Conservation (phyloP, 2,329 filamentous ascomycete genomes). For the Pyrenophora teres region DNA sequence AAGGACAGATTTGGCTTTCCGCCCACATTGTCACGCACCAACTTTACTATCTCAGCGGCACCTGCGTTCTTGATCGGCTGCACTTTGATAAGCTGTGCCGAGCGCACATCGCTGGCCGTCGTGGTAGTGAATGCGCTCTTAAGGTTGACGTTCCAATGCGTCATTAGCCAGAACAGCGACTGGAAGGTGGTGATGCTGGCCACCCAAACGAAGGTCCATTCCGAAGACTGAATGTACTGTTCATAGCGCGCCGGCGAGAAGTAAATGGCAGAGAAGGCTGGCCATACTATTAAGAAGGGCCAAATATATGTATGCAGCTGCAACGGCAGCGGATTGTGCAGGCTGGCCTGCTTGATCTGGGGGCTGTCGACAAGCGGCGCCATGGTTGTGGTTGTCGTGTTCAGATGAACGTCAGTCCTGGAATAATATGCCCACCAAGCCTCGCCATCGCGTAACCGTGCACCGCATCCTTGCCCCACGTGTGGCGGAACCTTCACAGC, state of each 20-base stretch:
- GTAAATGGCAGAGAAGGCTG: slow-evolving; percentile 86
- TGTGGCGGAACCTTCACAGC: slow-evolving; percentile 13
- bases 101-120: slow-evolving; percentile 69
- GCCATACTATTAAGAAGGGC: slow-evolving; percentile 93
- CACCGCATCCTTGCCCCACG: slow-evolving; percentile 14
- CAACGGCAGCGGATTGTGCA: slow-evolving; percentile 83
- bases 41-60: slow-evolving; percentile 80
- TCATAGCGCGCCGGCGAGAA: slow-evolving; percentile 83
- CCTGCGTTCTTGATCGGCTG: slow-evolving; percentile 89
- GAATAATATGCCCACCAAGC: slow-evolving; percentile 17
- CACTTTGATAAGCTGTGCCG: slow-evolving; percentile 88
- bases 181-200: slow-evolving; percentile 87
- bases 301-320: slow-evolving; percentile 87
- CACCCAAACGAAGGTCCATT: slow-evolving; percentile 98
- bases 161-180: slow-evolving; percentile 89
- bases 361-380: slow-evolving; percentile 82
- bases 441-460: slow-evolving; percentile 19
- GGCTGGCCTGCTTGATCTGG: slow-evolving; percentile 84
- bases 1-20: slow-evolving; percentile 82
- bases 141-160: slow-evolving; percentile 94
- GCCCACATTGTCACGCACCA: slow-evolving; percentile 76
- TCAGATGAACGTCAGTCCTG: slow-evolving; percentile 17
- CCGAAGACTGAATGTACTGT: slow-evolving; percentile 85
- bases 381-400: slow-evolving; percentile 36
- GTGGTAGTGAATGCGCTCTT: slow-evolving; percentile 80